Conservation (phyloP, 768 basidiomycete species). For the Melanogaster broomeanus region DNA sequence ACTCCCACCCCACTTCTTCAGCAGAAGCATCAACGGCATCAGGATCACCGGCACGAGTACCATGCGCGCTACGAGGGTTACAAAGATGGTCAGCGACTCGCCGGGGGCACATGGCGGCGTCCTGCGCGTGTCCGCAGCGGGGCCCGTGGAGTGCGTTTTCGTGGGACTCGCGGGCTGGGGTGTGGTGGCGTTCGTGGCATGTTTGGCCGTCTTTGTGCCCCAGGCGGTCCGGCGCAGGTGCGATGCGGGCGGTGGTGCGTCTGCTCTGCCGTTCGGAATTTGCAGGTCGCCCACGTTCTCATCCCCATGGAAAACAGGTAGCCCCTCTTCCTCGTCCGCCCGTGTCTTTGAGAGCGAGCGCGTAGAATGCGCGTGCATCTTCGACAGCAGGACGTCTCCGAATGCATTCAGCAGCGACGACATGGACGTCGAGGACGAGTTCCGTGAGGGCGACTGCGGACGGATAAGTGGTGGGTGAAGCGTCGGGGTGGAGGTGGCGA, state of each 20-base stretch:
- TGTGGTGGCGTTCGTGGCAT: background rate
- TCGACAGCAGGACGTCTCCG: slow-evolving; percentile 15
- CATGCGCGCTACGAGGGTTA: slow-evolving; percentile 87
- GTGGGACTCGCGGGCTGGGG: background rate
- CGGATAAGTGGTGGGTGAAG: too few relatives aligned
- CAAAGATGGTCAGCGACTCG: slow-evolving; percentile 81
- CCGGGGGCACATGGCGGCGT: slow-evolving; percentile 42
- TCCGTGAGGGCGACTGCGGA: background rate
- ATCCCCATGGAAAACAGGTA: too few relatives aligned
- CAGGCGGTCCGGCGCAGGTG: too few relatives aligned
- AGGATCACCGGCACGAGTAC: slow-evolving; percentile 77
- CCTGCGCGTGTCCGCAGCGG: background rate
- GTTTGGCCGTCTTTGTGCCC: too few relatives aligned
- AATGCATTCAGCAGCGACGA: slow-evolving; percentile 21
- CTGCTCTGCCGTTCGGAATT: too few relatives aligned
- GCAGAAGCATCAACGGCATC: slow-evolving; percentile 71
- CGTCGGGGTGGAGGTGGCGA: background rate
- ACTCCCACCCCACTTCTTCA: slow-evolving; percentile 48
- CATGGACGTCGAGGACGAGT: slow-evolving; percentile 17
- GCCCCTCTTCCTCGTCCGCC: too few relatives aligned
- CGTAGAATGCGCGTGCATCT: slow-evolving; percentile 3
- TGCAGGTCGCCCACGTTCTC: too few relatives aligned
- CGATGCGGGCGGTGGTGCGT: too few relatives aligned
- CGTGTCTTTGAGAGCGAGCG: background rate
- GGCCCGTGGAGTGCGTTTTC: background rate